phyloP scores from a whole-genome alignment of 345 rosid genomes.

The Rhodamnia rubescens region DNA sequence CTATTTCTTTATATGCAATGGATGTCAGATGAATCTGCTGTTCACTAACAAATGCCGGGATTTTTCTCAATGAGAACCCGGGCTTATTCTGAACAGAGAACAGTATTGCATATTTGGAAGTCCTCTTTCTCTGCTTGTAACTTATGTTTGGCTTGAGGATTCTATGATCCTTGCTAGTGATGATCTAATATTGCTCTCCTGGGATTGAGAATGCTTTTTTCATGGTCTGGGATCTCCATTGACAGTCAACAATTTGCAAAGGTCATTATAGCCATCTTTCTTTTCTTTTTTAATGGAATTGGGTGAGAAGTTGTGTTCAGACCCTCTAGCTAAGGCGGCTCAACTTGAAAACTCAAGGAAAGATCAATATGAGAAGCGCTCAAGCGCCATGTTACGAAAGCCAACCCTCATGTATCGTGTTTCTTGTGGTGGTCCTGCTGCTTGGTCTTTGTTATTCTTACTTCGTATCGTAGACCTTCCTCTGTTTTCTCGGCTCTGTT shows the following conservation, averaged over 20 bases:
- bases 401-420: not conserved
- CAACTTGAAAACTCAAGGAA: too few relatives aligned
- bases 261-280: too few relatives aligned
- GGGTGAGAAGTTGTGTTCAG: too few relatives aligned
- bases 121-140: not conserved
- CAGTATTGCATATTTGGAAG: not conserved
- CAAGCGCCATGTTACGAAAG: not conserved
- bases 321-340: too few relatives aligned
- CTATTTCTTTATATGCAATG: not conserved
- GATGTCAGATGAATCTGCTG: not conserved
- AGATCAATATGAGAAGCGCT: too few relatives aligned
- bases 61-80: not conserved
- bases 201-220: not conserved
- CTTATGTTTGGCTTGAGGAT: not conserved
- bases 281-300: too few relatives aligned
- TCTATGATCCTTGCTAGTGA: not conserved
- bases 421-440: not conserved
- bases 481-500: not conserved
- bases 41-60: not conserved
- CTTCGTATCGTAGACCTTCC: not conserved
- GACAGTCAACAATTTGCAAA: too few relatives aligned
- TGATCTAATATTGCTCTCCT: not conserved
- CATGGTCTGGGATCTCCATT: too few relatives aligned
- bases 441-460: not conserved
- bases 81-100: not conserved